phyloP scores from a whole-genome alignment of 352 stramenopile species.

The Phytophthora pini region DNA sequence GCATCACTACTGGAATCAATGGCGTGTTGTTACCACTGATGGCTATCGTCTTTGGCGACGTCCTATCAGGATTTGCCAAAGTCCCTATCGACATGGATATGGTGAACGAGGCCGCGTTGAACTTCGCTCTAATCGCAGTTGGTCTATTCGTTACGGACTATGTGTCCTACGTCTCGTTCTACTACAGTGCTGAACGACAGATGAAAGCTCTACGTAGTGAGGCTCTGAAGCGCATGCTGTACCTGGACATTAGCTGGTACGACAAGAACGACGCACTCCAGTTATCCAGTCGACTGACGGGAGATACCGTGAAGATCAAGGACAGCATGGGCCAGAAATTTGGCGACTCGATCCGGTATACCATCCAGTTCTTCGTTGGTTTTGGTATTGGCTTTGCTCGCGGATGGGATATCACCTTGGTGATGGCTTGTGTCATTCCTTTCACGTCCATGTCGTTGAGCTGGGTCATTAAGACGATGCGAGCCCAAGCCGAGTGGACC shows the following conservation, averaged over 20 bases:
- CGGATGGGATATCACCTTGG: constrained; percentile 52
- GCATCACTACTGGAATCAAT: constrained; percentile 37
- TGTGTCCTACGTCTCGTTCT: constrained; percentile 39
- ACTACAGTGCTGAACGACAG: constrained; percentile 44
- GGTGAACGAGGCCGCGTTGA: constrained; percentile 34
- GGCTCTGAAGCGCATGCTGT: constrained; percentile 48
- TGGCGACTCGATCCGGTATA: constrained; percentile 44
- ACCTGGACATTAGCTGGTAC: constrained; percentile 58
- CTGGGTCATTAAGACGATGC: constrained; percentile 39
- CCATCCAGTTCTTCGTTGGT: constrained; percentile 34
- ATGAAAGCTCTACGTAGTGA: constrained; percentile 46
- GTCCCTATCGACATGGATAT: constrained; percentile 32
- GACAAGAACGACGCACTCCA: constrained; percentile 43
- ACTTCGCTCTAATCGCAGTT: constrained; percentile 43
- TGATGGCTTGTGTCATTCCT: constrained; percentile 46
- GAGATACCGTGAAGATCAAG: constrained; percentile 54
- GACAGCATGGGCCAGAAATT: constrained; percentile 54
- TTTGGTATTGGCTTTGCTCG: constrained; percentile 45
- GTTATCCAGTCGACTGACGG: constrained; percentile 42
- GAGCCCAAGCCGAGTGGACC: constrained; percentile 26
- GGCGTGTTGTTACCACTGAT: constrained; percentile 52
- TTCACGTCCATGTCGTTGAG: constrained; percentile 38
- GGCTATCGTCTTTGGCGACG: constrained; percentile 52
- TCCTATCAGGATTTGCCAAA: constrained; percentile 33
- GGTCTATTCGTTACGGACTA: constrained; percentile 48